Base-by-base conservation (phyloP, 192 early-diverging fungal genomes). In the Haplosporangium gracile region DNA sequence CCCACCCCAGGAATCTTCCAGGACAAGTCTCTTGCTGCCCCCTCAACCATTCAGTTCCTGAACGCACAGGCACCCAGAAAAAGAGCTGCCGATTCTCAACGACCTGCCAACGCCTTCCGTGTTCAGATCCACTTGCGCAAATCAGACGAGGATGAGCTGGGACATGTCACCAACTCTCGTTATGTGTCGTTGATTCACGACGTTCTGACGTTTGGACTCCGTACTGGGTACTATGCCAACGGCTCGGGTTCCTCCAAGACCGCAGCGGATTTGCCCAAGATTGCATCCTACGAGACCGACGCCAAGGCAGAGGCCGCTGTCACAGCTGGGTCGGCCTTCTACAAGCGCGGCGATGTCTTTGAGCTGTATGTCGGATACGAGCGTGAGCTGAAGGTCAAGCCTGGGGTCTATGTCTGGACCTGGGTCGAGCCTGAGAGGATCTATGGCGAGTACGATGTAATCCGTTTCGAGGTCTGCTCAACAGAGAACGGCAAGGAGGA, bases 121-220 rank as follows among this genome's bases (percentile, higher is more conserved):
- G 70, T 86, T 6, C 75, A 79, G 39, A 74, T 86, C 32, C 63
- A 80, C 29, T 79, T 86, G 55, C 84, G 84, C 43, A 80, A 86
- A 24, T 85, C 88, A 29, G 88, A 88, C 68, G 76, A 84, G 29
- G 88, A 88, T 16, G 63, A 74, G 26, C 42, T 88, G 49, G 88
- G 82, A 39, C 88, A 88, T 74, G 81, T 88, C 11, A 88, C 88
- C 57, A 88, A 88, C 60, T 83, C 88, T 20, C 72, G 83, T 2
- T 88, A 88, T 68, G 75, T 74, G 1, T 55, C 75, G 3, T 78
- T 84, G 32, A 77, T 83, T 18, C 88, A 88, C 40, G 88, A 88
- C 68, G 82, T 84, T 3, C 55, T 88, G 72, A 83, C 87, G 4
- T 83, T 75, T 71, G 87, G 87, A 26, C 74, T 82, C 38, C 72